Percentiles rank a stretch among this genome's conserved stretches.
Conservation (phyloP, 257 asterid genomes). For the Nicotiana tomentosiformis region DNA sequence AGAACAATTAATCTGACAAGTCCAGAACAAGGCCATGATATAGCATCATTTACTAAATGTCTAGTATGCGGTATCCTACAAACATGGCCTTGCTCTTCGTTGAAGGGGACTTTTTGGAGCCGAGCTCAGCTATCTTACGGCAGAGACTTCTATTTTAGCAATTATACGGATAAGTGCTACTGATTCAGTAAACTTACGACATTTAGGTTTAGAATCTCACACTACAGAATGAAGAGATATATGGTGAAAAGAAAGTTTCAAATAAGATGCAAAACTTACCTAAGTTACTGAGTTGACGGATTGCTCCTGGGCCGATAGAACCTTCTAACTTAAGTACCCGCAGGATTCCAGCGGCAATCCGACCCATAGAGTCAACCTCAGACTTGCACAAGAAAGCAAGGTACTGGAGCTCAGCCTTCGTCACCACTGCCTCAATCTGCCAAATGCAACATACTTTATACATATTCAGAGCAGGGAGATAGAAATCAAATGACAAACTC, state of each 20-base stretch:
- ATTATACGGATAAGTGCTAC: background rate
- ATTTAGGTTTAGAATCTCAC: background rate
- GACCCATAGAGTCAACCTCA: conserved; percentile 87
- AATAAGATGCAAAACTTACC: conserved; percentile 42
- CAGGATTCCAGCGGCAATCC: conserved; percentile 83
- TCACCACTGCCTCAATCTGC: conserved; percentile 84
- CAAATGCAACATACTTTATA: conserved; percentile 3
- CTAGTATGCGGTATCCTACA: background rate
- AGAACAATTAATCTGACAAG: background rate
- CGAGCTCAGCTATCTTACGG: background rate
- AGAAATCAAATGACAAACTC: background rate
- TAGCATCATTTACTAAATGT: background rate
- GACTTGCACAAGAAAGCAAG: conserved; percentile 65
- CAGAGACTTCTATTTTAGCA: background rate
- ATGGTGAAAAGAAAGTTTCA: background rate
- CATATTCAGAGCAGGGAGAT: conserved; percentile 10
- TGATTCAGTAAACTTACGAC: background rate
- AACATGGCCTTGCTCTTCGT: background rate
- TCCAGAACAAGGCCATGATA: background rate
- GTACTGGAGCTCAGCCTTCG: conserved; percentile 76
- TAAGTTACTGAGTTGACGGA: conserved; percentile 77
- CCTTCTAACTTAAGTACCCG: conserved; percentile 88
- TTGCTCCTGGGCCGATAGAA: conserved; percentile 73
- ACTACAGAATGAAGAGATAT: background rate
- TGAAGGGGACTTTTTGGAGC: background rate